Conservation (phyloP, 2,329 filamentous ascomycete species). For the Penicillium thymicola region DNA sequence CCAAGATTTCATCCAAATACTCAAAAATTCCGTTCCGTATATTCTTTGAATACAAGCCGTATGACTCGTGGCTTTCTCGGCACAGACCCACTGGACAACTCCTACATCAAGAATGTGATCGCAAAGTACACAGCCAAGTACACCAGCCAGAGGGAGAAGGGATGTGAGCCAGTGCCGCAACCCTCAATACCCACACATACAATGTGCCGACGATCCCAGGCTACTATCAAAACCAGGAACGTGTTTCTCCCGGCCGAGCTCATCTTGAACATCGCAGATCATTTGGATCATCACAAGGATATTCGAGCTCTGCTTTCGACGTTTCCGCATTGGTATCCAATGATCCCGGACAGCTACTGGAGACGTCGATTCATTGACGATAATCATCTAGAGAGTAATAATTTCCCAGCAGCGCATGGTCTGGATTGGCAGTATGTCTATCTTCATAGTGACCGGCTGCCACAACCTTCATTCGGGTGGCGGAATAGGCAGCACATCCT, state of each 20-base stretch:
- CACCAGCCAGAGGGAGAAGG: neutral
- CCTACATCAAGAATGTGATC: neutral
- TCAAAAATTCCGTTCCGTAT: accelerated
- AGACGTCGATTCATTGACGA: neutral
- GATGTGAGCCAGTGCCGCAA: too few relatives aligned
- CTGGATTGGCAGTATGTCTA: neutral
- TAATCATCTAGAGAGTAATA: neutral
- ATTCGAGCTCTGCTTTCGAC: neutral
- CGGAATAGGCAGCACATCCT: neutral
- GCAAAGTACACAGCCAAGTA: neutral
- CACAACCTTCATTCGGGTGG: neutral
- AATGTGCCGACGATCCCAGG: neutral
- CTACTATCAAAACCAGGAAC: neutral
- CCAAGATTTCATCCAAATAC: neutral
- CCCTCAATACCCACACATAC: neutral
- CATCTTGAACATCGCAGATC: neutral
- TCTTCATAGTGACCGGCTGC: neutral
- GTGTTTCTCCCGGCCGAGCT: neutral
- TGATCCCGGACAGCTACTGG: neutral
- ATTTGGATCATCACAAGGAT: neutral
- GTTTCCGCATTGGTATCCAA: neutral
- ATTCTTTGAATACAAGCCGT: too few relatives aligned
- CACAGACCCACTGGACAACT: neutral
- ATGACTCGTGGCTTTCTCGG: neutral
- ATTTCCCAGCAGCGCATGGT: neutral